Evolutionary conservation across 495 filamentous ascomycete genomes (phyloP).

Genomic region (Hyphodiscus hymeniophilus): DNA sequence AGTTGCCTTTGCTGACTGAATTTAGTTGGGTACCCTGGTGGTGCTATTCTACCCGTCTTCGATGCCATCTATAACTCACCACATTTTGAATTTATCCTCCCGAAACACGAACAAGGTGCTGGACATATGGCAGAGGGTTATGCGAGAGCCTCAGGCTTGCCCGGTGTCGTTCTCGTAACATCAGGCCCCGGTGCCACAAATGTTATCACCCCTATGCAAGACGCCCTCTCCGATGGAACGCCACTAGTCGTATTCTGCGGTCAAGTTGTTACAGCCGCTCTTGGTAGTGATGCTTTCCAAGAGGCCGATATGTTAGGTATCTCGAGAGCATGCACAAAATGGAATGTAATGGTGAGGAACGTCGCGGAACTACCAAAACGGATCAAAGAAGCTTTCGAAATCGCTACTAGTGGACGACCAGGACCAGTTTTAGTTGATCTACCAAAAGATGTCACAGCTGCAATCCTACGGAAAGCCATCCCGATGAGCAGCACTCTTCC

Average conservation of each 20-base stretch:
- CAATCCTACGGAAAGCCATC: slow-evolving; percentile 57
- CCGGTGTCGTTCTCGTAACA: slow-evolving; percentile 71
- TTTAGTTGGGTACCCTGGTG: slow-evolving; percentile 64
- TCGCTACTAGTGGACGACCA: slow-evolving; percentile 66
- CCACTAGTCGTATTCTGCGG: slow-evolving; percentile 73
- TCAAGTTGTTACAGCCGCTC: slow-evolving; percentile 64
- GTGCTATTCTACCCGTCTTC: slow-evolving; percentile 77
- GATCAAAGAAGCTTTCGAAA: slow-evolving; percentile 82
- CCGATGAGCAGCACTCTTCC: slow-evolving; percentile 57
- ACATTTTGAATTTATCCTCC: slow-evolving; percentile 73
- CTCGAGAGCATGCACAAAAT: slow-evolving; percentile 71
- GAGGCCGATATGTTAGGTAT: slow-evolving; percentile 74
- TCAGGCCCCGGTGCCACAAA: slow-evolving; percentile 76
- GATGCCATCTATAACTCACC: slow-evolving; percentile 76
- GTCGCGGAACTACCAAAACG: slow-evolving; percentile 67
- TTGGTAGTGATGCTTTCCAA: slow-evolving; percentile 76
- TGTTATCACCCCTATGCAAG: slow-evolving; percentile 70
- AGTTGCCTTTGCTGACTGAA: slow-evolving; percentile 13
- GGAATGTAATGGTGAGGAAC: slow-evolving; percentile 80
- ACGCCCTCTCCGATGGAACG: slow-evolving; percentile 70
- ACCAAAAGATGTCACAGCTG: slow-evolving; percentile 70
- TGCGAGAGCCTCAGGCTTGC: slow-evolving; percentile 63
- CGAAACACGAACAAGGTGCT: slow-evolving; percentile 72
- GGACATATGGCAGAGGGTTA: slow-evolving; percentile 80
- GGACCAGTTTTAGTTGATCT: slow-evolving; percentile 76